phyloP scores from a whole-genome alignment of 164 flowering plant genomes.

The Berberis vulgaris region DNA sequence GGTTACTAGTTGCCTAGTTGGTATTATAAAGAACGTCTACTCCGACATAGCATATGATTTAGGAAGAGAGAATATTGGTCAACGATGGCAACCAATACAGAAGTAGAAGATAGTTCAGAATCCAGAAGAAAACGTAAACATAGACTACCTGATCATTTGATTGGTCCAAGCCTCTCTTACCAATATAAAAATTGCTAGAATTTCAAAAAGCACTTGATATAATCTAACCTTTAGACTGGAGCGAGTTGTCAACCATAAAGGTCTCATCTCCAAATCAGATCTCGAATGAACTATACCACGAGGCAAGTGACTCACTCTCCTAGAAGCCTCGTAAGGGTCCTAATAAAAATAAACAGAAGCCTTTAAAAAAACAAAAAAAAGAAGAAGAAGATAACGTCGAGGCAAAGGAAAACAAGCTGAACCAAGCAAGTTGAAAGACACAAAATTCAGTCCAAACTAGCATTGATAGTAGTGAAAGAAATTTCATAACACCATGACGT shows the following conservation, averaged over 20 bases:
- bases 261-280: constrained; percentile 73
- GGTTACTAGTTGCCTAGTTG: too few species aligned
- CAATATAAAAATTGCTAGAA: neutral
- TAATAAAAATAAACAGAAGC: constrained; percentile 10
- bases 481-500: neutral
- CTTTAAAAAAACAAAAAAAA: neutral
- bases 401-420: too few species aligned
- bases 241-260: constrained; percentile 62
- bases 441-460: too few species aligned
- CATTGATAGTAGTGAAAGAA: neutral
- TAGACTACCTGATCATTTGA: too few species aligned
- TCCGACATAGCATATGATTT: too few species aligned
- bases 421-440: too few species aligned
- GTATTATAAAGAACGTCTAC: too few species aligned
- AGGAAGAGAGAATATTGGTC: too few species aligned
- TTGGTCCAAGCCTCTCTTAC: neutral
- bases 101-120: too few species aligned
- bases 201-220: neutral
- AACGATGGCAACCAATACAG: too few species aligned
- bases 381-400: neutral
- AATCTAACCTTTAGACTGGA: constrained; percentile 51
- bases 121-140: too few species aligned
- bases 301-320: constrained; percentile 48
- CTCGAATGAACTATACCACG: constrained; percentile 63
- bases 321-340: constrained; percentile 14